Evolutionary conservation across 768 basidiomycete genomes (phyloP).

Genomic region (Mycena capillaripes): DNA sequence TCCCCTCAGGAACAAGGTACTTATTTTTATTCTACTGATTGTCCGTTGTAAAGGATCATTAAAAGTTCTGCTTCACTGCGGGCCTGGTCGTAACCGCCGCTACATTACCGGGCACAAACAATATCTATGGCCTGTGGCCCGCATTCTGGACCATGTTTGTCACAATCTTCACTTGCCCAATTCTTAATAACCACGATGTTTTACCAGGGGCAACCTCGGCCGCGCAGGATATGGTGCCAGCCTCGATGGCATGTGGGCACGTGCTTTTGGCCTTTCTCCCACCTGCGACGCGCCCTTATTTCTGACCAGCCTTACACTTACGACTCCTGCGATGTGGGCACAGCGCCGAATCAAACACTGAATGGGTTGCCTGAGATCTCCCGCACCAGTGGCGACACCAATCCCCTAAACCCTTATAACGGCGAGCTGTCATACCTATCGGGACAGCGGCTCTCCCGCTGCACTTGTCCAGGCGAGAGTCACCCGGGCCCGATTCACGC

Average conservation of each 20-base stretch:
- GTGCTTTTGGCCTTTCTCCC: background rate
- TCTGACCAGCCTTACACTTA: conserved; percentile 57
- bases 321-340: conserved; percentile 71
- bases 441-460: background rate
- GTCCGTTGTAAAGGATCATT: too few species aligned
- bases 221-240: conserved; percentile 44
- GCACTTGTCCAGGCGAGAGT: background rate
- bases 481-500: background rate
- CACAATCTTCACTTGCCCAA: background rate
- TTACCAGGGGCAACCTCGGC: conserved; percentile 25
- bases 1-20: conserved; percentile 68
- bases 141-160: conserved; percentile 78
- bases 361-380: conserved; percentile 71
- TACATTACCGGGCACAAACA: conserved; percentile 71
- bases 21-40: too few species aligned
- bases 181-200: background rate
- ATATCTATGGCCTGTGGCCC: conserved; percentile 76
- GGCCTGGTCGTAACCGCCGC: conserved; percentile 81
- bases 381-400: conserved; percentile 61
- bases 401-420: too few species aligned
- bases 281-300: too few species aligned
- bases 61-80: background rate
- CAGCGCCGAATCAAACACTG: conserved; percentile 80
- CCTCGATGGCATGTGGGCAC: conserved; percentile 48
- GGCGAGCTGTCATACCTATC: too few species aligned